Evolutionary conservation across 225 moss, liverwort and hornwort species (phyloP), one percentile per base, ranked within the genome.

Genomic region (Polytrichum commune): DNA sequence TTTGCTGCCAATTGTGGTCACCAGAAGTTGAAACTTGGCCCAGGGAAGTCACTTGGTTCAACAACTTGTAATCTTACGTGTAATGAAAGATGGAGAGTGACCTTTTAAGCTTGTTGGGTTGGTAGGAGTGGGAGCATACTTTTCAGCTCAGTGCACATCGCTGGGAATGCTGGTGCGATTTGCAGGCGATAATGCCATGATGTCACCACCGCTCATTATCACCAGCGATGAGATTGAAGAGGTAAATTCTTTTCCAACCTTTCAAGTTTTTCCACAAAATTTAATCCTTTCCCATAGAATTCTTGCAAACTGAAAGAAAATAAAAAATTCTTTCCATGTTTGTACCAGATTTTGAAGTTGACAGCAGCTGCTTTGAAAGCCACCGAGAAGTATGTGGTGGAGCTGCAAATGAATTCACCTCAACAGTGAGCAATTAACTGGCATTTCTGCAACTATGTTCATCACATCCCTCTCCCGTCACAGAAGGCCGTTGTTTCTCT

Each of bases 161-260:
- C 32, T 73, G 69, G 96, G 93, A 22, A 83, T 96, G 84, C 68
- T 96, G 71, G 83, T 96, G 64, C 92, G 96, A 32, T 83, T 90
- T 27, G 78, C 96, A 27, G 93, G 92, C 18, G 93, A 96, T 74
- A 78, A 88, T 1, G 85, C 85, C 35, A 93, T 93, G 96, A 81
- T 93, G 84, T 88, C 96, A n/a, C 96, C 96, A 7, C 71, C 89
- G 24, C 90, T 96, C 20, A 78, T 96, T 71, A 90, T 88, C 69
- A 90, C 92, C 29, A 18, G 28, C 55, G 81, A 81, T 1, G 78
- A 84, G 70, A 81, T 78, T 28, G 60, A 78, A 6, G 75, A 84
- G 78, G 84, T 83, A 33, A 1, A 60, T 22, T 27, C 25, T 18
- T 23, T 13, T 5, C 65, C 65, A 29, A 35, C 19, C 23, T 65